Percentiles rank a stretch among this genome's conserved stretches.
Evolutionary conservation across 352 stramenopile genomes (phyloP).

Genomic region (Phytophthora europaea): DNA sequence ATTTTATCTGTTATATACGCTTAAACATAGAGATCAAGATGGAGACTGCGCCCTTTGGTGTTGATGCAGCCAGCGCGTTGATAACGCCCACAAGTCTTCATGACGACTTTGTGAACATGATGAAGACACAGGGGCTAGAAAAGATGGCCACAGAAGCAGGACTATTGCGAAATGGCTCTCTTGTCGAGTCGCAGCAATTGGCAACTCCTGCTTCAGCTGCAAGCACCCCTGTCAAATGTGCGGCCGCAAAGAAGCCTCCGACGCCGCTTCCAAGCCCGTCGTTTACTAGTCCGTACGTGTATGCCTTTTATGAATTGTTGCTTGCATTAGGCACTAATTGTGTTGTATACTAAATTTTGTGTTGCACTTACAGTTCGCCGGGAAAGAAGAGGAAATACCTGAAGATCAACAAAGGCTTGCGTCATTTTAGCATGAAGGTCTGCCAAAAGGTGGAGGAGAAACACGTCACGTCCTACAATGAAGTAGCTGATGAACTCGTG

Average conservation of each 20-base stretch:
- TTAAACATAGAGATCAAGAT: constrained; percentile 25
- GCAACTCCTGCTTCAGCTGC: constrained; percentile 19
- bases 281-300: constrained; percentile 72
- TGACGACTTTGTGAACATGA: constrained; percentile 90
- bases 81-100: constrained; percentile 82
- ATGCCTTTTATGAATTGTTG: not conserved
- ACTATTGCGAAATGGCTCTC: constrained; percentile 76
- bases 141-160: constrained; percentile 87
- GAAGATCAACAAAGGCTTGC: constrained; percentile 93
- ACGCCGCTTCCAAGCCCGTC: constrained; percentile 46
- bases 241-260: constrained; percentile 27
- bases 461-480: constrained; percentile 96
- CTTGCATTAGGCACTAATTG: not conserved
- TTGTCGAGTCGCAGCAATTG: constrained; percentile 63
- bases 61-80: constrained; percentile 41
- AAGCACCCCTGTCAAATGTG: constrained; percentile 17
- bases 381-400: constrained; percentile 84
- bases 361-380: constrained; percentile 44
- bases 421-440: constrained; percentile 97
- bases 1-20: not conserved
- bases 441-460: constrained; percentile 98
- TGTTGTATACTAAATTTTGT: constrained; percentile 7
- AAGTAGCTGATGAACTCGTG: constrained; percentile 95
- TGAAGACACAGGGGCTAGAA: constrained; percentile 85
- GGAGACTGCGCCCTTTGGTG: constrained; percentile 49